Base-by-base conservation (phyloP, 2,329 filamentous ascomycete genomes). In the Thelonectria blattea region DNA sequence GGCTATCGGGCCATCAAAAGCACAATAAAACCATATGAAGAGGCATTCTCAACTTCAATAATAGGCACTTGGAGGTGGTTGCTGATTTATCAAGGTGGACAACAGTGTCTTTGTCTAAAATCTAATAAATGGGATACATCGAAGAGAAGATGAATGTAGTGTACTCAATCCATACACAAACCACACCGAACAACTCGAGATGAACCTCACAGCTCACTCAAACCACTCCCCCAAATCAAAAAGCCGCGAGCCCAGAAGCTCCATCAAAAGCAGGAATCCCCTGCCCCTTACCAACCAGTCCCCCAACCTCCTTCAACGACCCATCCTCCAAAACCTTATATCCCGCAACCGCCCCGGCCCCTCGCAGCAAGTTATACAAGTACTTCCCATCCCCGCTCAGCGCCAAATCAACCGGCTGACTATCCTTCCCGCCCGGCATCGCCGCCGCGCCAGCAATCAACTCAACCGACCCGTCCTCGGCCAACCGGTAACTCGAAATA, bases 291-390 rank as follows among this genome's bases (percentile, higher is more conserved):
- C 67, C 66, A 11, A 66, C 58, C 14, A 66, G 60, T 2, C 60
- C 58, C 20, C 62, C 60, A 50, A 66, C 55, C 18, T 61, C 49
- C 60, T 55, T 58, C 6, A 68, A 60, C 10, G 65, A 66, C 12
- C 65, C 64, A n/a, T 68, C 58, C 9, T 32, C 15, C 48, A 62
- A 58, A 48, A 67, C 65, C 60, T 65, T 54, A 17, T 52, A 67
- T 12, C 52, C 65, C 10, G 55, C 60, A 54, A 67, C 59, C 17
- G 64, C 65, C 3, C 65, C 64, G 11, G 48, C 27, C n/a, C 65
- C 64, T n/a, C 65, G 62, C 20, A 66, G 64, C 14, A 67, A 48
- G 53, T 67, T 67, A 53, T 67, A 67, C 20, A 67, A 49, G 37
- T 58, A 67, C 32, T 39, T 43, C 2, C 65, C 65, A 39, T 67